Evolutionary conservation across 257 asterid species (phyloP), one percentile per base, ranked within the genome.

Genomic region (Marsdenia floribunda): DNA sequence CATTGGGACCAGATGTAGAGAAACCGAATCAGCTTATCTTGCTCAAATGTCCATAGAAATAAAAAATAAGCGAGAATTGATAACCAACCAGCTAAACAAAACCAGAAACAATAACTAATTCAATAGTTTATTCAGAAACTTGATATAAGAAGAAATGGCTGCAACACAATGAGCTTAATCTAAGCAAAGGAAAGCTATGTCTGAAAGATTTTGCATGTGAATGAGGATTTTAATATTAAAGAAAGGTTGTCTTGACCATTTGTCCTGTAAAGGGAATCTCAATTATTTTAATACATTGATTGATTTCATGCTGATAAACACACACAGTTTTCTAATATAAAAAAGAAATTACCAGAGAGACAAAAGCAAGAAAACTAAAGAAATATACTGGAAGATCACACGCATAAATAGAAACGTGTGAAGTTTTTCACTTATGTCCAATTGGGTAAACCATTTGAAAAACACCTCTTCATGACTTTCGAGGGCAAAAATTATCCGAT

Each of bases 141-240:
- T 83, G 81, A 78, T 74, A 79, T 72, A 76, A 75, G 75, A 75
- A 74, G 76, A 70, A 76, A 68, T 75, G 82, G 71, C 71, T 72
- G 79, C 81, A 80, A 26, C 77, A 70, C 26, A 8, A 77, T 40
- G 8, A 40, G 52, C 74, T 49, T 81, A 79, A 81, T 85, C 80
- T 70, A 81, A 79, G 61, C 78, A 67, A 75, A 82, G 73, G 60
- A 87, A 82, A 70, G 78, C 82, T 70, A 70, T 76, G 78, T 75
- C 83, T 75, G 49, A 82, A 82, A 77, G 83, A 80, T 74, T 79
- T 65, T 81, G 89, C 98, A 93, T 93, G 98, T 90, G 97, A 86
- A 75, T 33, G 54, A 82, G 73, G 80, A 86, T 84, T 88, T 82
- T 77, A 79, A 86, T 87, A 88, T 40, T 42, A 59, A 33, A 58